Evolutionary conservation across 257 asterid species (phyloP), one percentile per base, ranked within the genome.

Genomic region (Solanum clarkiae): DNA sequence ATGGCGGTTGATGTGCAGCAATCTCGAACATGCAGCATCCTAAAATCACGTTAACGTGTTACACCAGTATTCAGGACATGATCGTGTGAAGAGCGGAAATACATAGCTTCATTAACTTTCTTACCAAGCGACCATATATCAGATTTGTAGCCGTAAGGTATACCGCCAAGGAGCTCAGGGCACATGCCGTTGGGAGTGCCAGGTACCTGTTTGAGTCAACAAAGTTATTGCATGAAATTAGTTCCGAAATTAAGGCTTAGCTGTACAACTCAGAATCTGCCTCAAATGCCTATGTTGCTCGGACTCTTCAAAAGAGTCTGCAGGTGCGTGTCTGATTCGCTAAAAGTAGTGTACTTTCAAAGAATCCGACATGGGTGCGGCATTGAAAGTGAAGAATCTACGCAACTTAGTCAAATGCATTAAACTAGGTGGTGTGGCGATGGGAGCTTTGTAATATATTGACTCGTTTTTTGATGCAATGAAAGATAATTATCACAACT

Each of bases 11-110:
- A 82, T 92, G 98, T 14, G 97, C 98, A 83, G 98, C 97, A 88
- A 97, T 95, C 93, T 97, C 99, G 85, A 97, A 97, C 92, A 97
- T 91, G 88, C 98, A 96, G 84, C 98, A 97, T 72, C 98, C 99
- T 95, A 71, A 80, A 75, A 81, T 59, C 70, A 83, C 29, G 62
- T 74, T 36, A 62, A 57, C 15, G 7, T 49, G 77, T 83, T 15
- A 26, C 22, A 14, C 74, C 59, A 14, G 51, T 32, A 70, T 80
- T 51, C 57, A 63, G 36, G 74, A 81, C 79, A 84, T 6, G 11
- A 53, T 36, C 42, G 42, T 29, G 10, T 40, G 49, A 42, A 49
- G 63, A 79, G 86, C 60, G 9, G 40, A 8, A 40, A 32, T 51
- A 26, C 79, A 36, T 14, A 86, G 44, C 62, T 44, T 49, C 17